phyloP scores from a whole-genome alignment of 2,329 filamentous ascomycete species.

The Cladophialophora exuberans region DNA sequence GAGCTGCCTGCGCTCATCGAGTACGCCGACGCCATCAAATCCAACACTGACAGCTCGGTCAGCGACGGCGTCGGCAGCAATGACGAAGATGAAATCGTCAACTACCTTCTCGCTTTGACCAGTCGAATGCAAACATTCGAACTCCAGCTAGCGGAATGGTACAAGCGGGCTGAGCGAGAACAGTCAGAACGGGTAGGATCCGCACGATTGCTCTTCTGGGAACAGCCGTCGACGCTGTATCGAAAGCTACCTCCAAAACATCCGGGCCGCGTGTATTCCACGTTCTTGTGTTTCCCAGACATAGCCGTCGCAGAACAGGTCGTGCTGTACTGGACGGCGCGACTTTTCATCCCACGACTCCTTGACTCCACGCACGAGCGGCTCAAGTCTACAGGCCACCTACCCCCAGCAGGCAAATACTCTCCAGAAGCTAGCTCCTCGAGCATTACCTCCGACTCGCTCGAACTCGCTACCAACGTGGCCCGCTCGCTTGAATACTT shows the following conservation, averaged over 20 bases:
- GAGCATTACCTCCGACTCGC: neutral
- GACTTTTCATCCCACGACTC: neutral
- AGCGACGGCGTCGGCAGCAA: too few relatives aligned
- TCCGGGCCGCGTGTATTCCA: constrained; percentile 7
- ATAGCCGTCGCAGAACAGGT: constrained; percentile 16
- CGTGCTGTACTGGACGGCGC: constrained; percentile 13
- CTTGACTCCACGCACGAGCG: neutral
- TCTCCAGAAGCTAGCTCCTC: neutral
- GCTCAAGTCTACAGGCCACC: neutral
- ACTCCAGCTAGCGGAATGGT: neutral
- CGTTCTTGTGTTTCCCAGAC: constrained; percentile 14
- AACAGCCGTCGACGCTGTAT: constrained; percentile 4
- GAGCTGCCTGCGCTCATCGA: constrained; percentile 14
- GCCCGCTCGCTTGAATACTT: constrained; percentile 13
- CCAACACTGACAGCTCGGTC: neutral
- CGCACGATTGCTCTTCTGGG: constrained; percentile 7
- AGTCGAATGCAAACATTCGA: constrained; percentile 2
- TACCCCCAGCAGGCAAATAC: too few relatives aligned
- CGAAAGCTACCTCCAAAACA: neutral
- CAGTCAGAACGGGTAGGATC: neutral
- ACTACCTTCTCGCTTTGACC: neutral
- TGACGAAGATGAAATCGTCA: neutral
- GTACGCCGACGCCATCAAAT: constrained; percentile 8
- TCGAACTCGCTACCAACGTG: constrained; percentile 7
- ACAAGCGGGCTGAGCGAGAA: neutral